These are phyloP conservation scores for Apostasia ramifera DNA, from an alignment of 106 monocot species.

Conservation along the genomic window DNA sequence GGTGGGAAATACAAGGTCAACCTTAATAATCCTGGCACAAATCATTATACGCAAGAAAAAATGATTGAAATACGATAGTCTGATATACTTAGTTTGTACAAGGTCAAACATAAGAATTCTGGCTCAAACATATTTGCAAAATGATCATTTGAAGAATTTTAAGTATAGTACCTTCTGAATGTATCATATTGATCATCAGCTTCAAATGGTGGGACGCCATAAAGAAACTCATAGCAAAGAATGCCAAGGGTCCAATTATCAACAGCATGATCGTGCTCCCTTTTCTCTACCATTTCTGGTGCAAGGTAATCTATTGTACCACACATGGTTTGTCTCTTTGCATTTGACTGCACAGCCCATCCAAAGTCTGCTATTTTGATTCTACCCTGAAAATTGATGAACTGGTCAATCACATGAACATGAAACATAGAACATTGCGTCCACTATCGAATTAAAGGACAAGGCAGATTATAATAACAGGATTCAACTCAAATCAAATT, in stretches of 20 bases:
- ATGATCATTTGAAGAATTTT: neutral
- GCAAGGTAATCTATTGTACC: slow-evolving; percentile 95
- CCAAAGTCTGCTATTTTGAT: slow-evolving; percentile 96
- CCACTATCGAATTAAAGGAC: too few species aligned
- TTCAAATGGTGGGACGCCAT: slow-evolving; percentile 94
- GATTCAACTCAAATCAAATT: too few species aligned
- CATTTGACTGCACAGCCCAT: slow-evolving; percentile 84
- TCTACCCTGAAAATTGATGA: slow-evolving; percentile 35
- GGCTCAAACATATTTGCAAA: neutral
- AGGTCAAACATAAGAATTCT: neutral
- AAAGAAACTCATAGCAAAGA: slow-evolving; percentile 92
- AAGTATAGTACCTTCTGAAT: slow-evolving; percentile 44
- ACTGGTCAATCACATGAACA: neutral
- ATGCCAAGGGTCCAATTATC: slow-evolving; percentile 97
- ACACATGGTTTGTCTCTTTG: slow-evolving; percentile 85
- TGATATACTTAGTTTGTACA: neutral
- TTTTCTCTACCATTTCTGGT: slow-evolving; percentile 94
- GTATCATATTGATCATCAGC: slow-evolving; percentile 69
- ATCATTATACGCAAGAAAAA: neutral
- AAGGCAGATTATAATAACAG: too few species aligned
- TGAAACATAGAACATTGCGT: too few species aligned
- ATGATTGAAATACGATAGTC: neutral
- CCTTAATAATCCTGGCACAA: slow-evolving; percentile 68
- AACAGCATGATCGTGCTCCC: slow-evolving; percentile 74
- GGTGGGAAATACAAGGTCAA: slow-evolving; percentile 76